Evolutionary conservation across 768 basidiomycete species (phyloP).

Genomic region (Russula dissimulans): DNA sequence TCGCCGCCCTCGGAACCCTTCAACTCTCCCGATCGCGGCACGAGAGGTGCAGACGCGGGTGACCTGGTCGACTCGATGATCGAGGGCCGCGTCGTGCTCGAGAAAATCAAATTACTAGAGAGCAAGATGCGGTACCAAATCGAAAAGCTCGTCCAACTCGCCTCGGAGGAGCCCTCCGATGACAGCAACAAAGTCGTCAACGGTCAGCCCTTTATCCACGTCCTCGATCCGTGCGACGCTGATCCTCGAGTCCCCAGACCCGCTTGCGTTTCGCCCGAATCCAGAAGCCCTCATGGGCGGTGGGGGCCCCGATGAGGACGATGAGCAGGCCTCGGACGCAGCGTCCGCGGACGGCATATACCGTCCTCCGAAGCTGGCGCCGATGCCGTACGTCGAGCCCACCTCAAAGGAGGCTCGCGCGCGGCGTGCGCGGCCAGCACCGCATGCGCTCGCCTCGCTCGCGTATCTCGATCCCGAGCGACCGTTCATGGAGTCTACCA

Average conservation of each 20-base stretch:
- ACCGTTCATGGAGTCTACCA: conserved; percentile 62
- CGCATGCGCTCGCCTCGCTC: conserved; percentile 52
- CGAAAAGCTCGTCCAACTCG: conserved; percentile 79
- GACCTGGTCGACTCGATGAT: conserved; percentile 76
- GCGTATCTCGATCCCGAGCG: conserved; percentile 43
- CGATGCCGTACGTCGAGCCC: conserved; percentile 71
- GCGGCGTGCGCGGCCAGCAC: conserved; percentile 46
- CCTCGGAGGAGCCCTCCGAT: conserved; percentile 45
- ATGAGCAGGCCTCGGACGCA: conserved; percentile 24
- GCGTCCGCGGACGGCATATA: conserved; percentile 47
- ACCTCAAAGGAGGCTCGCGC: conserved; percentile 39
- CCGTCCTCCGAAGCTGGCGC: conserved; percentile 80
- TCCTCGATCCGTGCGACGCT: not conserved
- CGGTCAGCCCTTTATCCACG: conserved; percentile 37
- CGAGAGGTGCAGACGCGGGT: conserved; percentile 51
- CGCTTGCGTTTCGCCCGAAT: conserved; percentile 87
- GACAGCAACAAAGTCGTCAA: conserved; percentile 35
- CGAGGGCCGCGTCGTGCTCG: conserved; percentile 72
- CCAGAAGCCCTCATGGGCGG: conserved; percentile 58
- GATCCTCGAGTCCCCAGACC: conserved; percentile 44
- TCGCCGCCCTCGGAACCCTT: conserved; percentile 45
- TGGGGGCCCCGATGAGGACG: conserved; percentile 30
- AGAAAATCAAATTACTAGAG: conserved; percentile 82
- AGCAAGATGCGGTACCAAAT: conserved; percentile 89
- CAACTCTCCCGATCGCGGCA: conserved; percentile 38